Percentiles rank a stretch among this genome's conserved stretches.
Conservation (phyloP, 1,284 basidiomycete species). For the Mrakiaceae sp. region DNA sequence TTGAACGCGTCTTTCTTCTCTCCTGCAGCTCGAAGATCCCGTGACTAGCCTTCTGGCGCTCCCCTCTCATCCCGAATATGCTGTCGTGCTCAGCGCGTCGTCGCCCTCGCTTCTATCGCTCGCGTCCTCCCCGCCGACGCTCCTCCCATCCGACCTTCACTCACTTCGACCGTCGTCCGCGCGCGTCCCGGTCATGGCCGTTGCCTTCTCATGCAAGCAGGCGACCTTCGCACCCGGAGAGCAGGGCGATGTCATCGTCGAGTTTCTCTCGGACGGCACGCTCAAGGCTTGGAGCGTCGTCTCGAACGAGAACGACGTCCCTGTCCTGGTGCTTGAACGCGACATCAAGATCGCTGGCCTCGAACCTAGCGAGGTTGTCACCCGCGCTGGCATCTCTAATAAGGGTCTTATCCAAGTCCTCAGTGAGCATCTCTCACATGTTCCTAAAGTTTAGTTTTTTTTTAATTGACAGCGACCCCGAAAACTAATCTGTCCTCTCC, state of each 20-base stretch:
- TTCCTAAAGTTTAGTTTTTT: not conserved
- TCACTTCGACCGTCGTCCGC: not conserved
- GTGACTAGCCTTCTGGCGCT: slow-evolving; percentile 1
- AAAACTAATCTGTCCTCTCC: not conserved
- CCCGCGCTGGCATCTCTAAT: not conserved
- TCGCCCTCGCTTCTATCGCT: not conserved
- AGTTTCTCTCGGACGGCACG: slow-evolving; percentile 1
- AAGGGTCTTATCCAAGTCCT: slow-evolving; percentile 6
- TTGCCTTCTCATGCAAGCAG: not conserved
- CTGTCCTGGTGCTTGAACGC: slow-evolving; percentile 1
- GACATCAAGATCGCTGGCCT: not conserved
- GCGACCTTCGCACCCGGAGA: not conserved
- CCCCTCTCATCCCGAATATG: slow-evolving; percentile 4
- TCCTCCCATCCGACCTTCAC: not conserved
- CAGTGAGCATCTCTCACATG: not conserved
- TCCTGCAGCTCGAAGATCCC: not conserved
- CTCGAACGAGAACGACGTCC: not conserved
- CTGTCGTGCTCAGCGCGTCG: not conserved
- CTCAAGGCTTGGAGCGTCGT: slow-evolving; percentile 1
- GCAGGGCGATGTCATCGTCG: slow-evolving; percentile 11
- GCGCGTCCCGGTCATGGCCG: not conserved
- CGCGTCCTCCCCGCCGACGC: slow-evolving; percentile 1
- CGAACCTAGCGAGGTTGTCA: slow-evolving; percentile 2
- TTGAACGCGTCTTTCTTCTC: not conserved
- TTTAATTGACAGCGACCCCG: not conserved